A percentile compares a stretch with the other conserved stretches of the same genome.
phyloP scores from a whole-genome alignment of 192 early-diverging fungal genomes.

The Entomortierella beljakovae region DNA sequence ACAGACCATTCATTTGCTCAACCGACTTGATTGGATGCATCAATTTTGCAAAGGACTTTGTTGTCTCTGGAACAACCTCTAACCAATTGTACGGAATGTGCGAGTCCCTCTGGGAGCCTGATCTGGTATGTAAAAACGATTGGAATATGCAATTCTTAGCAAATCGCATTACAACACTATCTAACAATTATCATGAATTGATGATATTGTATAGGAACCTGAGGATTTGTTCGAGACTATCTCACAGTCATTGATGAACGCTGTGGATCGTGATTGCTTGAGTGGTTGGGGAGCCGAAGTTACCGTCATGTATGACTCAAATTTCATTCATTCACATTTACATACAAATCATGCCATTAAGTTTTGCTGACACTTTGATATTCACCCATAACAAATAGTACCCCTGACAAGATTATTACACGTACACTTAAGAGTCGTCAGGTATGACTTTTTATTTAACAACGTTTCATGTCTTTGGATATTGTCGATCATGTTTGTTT shows the following conservation, averaged over 20 bases:
- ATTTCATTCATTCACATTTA: too few relatives aligned
- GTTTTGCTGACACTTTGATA: neutral
- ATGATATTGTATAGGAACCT: constrained; percentile 63
- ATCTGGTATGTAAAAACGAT: constrained; percentile 77
- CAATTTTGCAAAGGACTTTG: constrained; percentile 94
- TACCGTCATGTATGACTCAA: constrained; percentile 81
- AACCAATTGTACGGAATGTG: constrained; percentile 95
- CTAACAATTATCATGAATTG: neutral
- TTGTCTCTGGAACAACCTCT: constrained; percentile 90
- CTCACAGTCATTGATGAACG: constrained; percentile 93
- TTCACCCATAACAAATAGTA: constrained; percentile 57
- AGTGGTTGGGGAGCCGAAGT: constrained; percentile 98
- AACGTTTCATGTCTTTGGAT: too few relatives aligned
- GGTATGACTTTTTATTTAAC: constrained; percentile 25
- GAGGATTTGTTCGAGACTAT: constrained; percentile 98
- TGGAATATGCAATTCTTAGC: neutral
- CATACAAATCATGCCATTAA: neutral
- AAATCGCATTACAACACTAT: neutral
- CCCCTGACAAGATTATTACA: constrained; percentile 86
- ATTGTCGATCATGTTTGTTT: too few relatives aligned
- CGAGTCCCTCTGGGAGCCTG: constrained; percentile 97
- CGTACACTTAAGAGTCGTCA: constrained; percentile 85
- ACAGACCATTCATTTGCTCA: constrained; percentile 91
- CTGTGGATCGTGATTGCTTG: constrained; percentile 93
- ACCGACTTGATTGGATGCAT: constrained; percentile 98